Base-by-base conservation (phyloP, 441 rosid genomes). In the Geranium incanum region DNA sequence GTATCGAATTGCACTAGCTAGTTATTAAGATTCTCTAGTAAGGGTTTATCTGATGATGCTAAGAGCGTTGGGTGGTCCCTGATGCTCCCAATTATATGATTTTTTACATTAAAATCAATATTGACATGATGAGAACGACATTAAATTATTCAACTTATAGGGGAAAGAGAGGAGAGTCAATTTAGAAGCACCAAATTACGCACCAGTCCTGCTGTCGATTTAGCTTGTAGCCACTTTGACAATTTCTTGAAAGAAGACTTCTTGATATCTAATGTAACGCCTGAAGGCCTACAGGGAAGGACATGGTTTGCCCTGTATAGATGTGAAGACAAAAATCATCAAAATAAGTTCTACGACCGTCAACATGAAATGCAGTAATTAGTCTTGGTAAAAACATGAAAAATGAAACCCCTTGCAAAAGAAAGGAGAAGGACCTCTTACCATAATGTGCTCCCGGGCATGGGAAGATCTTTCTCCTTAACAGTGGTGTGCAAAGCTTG, bases 391-490 rank as follows among this genome's bases (percentile, higher is more conserved):
- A 55, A 55, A 55, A n/a, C 62, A 55, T 3, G 15, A 55, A 5
- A 15, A 55, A 55, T 13, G 60, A 3, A 18, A n/a, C 5, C n/a
- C 19, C 60, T 52, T n/a, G 60, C 18, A 52, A 52, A 52, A 52
- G 18, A 52, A 13, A 52, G 16, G 18, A 19, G 60, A 50, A 52
- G 59, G 7, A 19, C 66, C 74, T 64, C 82, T 77, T 84, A 94
- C 99, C 97, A 94, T n/a, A 94, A 77, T 43, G 95, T 87, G 80
- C 99, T 94, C 73, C 99, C 99, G 48, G 97, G 97, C 78, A 94
- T 79, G 28, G 97, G 97, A 69, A 94, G 92, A 79, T 94, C 97
- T 77, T 90, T 94, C 50, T 92, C 99, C 78, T 89, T 90, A 0
- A 92, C 84, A 60, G 95, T 88, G 43, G 86, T 85, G 78, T 90